A percentile compares a stretch with the other conserved stretches of the same genome.
Evolutionary conservation across 495 filamentous ascomycete species (phyloP).

Genomic region (Schizothecium vesticola): DNA sequence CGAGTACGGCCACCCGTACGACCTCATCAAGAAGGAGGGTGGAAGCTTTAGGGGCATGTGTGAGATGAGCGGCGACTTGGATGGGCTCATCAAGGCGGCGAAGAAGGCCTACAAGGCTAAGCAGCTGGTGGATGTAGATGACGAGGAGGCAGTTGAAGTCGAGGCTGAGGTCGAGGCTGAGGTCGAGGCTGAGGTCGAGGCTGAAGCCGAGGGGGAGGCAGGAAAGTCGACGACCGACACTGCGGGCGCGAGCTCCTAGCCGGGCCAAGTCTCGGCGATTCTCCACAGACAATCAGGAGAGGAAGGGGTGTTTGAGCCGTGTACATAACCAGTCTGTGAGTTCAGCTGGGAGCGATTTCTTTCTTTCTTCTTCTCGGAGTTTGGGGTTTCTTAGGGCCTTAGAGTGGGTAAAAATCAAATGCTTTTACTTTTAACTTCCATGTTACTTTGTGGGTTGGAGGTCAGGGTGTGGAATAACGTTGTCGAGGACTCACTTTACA

Average conservation of each 20-base stretch:
- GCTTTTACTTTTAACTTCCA: neutral
- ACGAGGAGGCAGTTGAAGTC: slow-evolving; percentile 16
- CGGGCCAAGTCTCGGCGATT: too few species aligned
- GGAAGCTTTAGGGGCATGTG: slow-evolving; percentile 88
- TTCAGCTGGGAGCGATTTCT: neutral
- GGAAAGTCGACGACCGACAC: neutral
- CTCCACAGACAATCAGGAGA: neutral
- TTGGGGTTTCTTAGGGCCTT: neutral
- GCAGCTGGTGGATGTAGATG: slow-evolving; percentile 36
- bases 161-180: neutral
- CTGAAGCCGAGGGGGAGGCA: neutral
- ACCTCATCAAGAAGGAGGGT: slow-evolving; percentile 60
- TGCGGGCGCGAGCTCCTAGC: neutral
- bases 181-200: neutral
- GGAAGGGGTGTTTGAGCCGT: neutral
- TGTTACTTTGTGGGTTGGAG: neutral
- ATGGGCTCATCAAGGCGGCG: slow-evolving; percentile 62
- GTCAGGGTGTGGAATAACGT: neutral
- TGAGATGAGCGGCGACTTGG: slow-evolving; percentile 87
- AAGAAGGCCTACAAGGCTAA: slow-evolving; percentile 55
- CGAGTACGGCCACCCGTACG: slow-evolving; percentile 84
- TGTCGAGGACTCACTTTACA: neutral
- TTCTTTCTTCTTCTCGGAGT: neutral
- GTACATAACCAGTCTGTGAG: neutral
- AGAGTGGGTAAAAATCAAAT: neutral